Conservation (phyloP, 2,329 filamentous ascomycete species). For the Canariomyces notabilis region DNA sequence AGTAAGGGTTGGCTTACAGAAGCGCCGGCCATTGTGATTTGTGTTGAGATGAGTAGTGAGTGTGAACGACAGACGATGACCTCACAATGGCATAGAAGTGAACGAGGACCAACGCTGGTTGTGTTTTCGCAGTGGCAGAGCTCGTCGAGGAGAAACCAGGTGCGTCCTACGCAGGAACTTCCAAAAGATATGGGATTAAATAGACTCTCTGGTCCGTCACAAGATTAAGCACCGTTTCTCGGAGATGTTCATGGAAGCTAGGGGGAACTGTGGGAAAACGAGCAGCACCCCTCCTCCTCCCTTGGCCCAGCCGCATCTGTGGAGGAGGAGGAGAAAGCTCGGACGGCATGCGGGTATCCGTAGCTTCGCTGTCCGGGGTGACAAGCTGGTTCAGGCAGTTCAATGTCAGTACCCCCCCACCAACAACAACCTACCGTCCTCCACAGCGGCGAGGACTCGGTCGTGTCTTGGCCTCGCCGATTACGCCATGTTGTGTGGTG, state of each 20-base stretch:
- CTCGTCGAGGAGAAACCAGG: conserved; percentile 12
- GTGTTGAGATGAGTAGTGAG: not conserved
- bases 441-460: conserved; percentile 6
- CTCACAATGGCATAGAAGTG: conserved; percentile 4
- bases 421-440: conserved; percentile 5
- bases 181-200: conserved; percentile 13
- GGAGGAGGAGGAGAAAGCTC: not conserved
- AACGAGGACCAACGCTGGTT: conserved; percentile 4
- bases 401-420: conserved; percentile 4
- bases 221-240: conserved; percentile 21
- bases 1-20: conserved; percentile 27
- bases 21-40: conserved; percentile 21
- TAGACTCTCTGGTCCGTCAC: conserved; percentile 8
- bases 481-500: conserved; percentile 23
- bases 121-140: not conserved
- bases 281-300: not conserved
- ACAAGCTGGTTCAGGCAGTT: not conserved
- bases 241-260: conserved; percentile 11
- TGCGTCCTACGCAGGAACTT: too few species aligned
- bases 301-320: conserved; percentile 7
- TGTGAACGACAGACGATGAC: conserved; percentile 6
- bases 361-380: too few species aligned
- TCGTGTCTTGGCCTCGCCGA: conserved; percentile 2
- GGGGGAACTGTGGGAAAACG: not conserved
- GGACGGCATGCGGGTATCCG: conserved; percentile 15